Percentiles rank a stretch among this genome's conserved stretches.
phyloP scores from a whole-genome alignment of 805 yeast genomes.

The Blastobotrys attinorum region DNA sequence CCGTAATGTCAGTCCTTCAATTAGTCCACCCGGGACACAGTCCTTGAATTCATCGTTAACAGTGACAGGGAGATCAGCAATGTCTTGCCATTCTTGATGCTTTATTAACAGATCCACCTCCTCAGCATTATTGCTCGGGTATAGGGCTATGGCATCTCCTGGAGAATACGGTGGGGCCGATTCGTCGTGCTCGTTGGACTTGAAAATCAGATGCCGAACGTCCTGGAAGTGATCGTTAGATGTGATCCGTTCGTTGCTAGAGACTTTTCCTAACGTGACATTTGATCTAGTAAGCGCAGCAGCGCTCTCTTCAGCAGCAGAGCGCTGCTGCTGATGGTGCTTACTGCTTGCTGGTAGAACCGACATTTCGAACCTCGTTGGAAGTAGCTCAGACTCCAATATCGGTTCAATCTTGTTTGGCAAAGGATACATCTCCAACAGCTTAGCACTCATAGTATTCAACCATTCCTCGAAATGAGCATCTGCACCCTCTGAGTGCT shows the following conservation, averaged over 20 bases:
- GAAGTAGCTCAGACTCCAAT: constrained; percentile 31
- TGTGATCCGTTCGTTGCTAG: constrained; percentile 55
- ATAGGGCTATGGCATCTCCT: constrained; percentile 75
- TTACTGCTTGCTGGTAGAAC: neutral
- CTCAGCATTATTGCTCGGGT: constrained; percentile 59
- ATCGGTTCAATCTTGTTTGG: constrained; percentile 19
- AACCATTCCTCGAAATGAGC: constrained; percentile 75
- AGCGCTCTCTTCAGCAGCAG: constrained; percentile 25
- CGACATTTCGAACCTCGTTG: constrained; percentile 30
- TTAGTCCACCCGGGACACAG: constrained; percentile 38
- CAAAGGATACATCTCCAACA: constrained; percentile 20
- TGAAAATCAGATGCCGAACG: constrained; percentile 55
- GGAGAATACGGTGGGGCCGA: constrained; percentile 40
- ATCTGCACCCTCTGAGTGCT: constrained; percentile 62
- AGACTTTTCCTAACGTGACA: constrained; percentile 38
- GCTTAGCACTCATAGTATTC: constrained; percentile 33
- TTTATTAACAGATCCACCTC: constrained; percentile 60
- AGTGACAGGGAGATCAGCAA: constrained; percentile 54
- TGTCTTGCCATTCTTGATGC: constrained; percentile 63
- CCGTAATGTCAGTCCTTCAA: constrained; percentile 58
- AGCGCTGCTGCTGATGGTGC: too few species aligned
- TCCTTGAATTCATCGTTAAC: constrained; percentile 30
- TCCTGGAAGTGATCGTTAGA: constrained; percentile 77
- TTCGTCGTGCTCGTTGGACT: constrained; percentile 17
- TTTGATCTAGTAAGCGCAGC: constrained; percentile 28